phyloP scores from a whole-genome alignment of 495 filamentous ascomycete genomes.

The Xylaria curta region DNA sequence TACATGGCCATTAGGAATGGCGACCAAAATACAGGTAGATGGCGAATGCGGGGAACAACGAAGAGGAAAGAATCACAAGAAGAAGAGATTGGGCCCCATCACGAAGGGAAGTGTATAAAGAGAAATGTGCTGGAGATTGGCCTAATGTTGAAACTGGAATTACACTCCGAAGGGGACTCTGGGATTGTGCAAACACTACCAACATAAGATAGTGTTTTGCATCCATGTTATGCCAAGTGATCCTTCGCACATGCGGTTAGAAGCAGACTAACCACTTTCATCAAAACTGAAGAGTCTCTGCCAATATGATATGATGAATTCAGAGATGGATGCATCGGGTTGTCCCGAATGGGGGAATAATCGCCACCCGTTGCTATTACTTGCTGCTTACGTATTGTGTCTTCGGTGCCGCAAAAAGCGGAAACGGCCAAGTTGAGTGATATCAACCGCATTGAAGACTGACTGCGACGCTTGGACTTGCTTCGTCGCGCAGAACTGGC shows the following conservation, averaged over 20 bases:
- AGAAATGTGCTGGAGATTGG: neutral
- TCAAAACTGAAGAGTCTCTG: neutral
- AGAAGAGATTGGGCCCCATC: neutral
- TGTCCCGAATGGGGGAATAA: neutral
- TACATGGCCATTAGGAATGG: neutral
- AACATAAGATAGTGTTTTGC: neutral
- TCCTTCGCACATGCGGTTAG: neutral
- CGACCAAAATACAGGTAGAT: neutral
- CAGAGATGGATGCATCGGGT: neutral
- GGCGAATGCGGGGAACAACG: slow-evolving; percentile 2
- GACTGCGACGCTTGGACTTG: slow-evolving; percentile 1
- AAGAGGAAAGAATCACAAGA: neutral
- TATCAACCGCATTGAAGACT: neutral
- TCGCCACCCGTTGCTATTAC: slow-evolving; percentile 1
- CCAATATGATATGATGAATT: neutral
- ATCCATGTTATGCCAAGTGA: slow-evolving; percentile 11
- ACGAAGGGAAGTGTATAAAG: slow-evolving; percentile 11
- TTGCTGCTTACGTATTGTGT: neutral
- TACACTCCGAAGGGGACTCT: neutral
- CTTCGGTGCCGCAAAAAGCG: neutral
- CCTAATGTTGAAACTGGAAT: neutral
- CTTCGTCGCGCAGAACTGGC: neutral
- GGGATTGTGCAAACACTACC: neutral
- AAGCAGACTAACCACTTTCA: neutral
- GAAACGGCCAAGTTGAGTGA: neutral